Evolutionary conservation across 2,329 filamentous ascomycete species (phyloP).

Genomic region (Sphaerulina populicola): DNA sequence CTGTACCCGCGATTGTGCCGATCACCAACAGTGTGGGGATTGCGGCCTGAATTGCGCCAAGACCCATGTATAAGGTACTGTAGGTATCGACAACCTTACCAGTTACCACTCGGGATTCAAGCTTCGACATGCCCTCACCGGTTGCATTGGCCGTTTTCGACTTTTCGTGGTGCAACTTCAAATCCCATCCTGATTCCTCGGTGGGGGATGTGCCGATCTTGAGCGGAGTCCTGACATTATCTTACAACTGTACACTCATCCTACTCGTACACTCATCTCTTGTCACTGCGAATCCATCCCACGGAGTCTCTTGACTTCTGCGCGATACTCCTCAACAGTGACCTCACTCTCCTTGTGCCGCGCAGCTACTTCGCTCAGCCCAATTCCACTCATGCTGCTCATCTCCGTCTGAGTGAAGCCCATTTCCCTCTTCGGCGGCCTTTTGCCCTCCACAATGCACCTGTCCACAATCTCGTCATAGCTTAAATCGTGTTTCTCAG

Average conservation of each 20-base stretch:
- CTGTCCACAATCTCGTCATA: constrained; percentile 25
- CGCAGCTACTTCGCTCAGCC: constrained; percentile 4
- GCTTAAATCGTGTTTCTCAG: constrained; percentile 25
- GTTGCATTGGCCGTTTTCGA: too few species aligned
- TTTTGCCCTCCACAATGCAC: constrained; percentile 22
- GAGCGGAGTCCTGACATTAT: neutral
- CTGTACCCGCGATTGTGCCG: too few species aligned
- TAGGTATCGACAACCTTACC: too few species aligned
- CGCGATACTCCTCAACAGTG: neutral
- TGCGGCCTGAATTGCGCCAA: too few species aligned
- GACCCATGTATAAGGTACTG: too few species aligned
- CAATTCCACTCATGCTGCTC: constrained; percentile 4
- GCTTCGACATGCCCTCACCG: too few species aligned
- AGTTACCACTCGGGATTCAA: too few species aligned
- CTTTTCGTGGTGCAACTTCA: too few species aligned
- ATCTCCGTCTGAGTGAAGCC: constrained; percentile 10
- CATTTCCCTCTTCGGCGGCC: constrained; percentile 17
- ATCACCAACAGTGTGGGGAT: too few species aligned
- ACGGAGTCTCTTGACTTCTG: neutral
- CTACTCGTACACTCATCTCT: neutral
- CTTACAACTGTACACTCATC: neutral
- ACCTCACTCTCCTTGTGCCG: neutral
- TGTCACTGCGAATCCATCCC: neutral
- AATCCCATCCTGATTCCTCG: neutral
- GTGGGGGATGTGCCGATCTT: neutral